These are phyloP conservation scores for Fusarium denticulatum DNA, from an alignment of 2,329 filamentous ascomycete genomes.

Conservation along the genomic window DNA sequence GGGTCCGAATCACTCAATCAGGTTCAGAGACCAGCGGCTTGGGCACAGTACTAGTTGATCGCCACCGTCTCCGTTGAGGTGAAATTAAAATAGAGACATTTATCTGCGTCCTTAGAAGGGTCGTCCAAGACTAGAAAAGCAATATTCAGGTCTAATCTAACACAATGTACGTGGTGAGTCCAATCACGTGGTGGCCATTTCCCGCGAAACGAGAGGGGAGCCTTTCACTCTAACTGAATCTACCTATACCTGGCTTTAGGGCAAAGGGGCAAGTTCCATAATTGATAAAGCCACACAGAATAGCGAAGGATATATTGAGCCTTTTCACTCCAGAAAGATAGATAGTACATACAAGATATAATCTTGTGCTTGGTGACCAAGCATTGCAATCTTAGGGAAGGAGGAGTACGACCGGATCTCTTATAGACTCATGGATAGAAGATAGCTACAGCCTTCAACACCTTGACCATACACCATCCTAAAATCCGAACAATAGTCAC, in stretches of 20 bases:
- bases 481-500: fast-evolving
- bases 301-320: background rate
- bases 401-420: background rate
- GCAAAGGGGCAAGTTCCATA: fast-evolving
- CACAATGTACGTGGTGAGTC: background rate
- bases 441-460: background rate
- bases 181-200: background rate
- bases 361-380: background rate
- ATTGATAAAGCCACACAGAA: background rate
- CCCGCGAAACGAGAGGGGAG: background rate
- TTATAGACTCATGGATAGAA: background rate
- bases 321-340: background rate
- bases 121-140: background rate
- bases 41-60: fast-evolving
- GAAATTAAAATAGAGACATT: fast-evolving
- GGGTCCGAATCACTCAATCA: fast-evolving
- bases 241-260: background rate
- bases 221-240: background rate
- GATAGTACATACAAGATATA: background rate
- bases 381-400: background rate
- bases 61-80: too few species aligned
- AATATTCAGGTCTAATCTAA: background rate
- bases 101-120: background rate
- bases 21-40: background rate
- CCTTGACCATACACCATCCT: background rate